A percentile compares a stretch with the other conserved stretches of the same genome.
Evolutionary conservation across 345 rosid genomes (phyloP).

Genomic region (Syzygium jambos): DNA sequence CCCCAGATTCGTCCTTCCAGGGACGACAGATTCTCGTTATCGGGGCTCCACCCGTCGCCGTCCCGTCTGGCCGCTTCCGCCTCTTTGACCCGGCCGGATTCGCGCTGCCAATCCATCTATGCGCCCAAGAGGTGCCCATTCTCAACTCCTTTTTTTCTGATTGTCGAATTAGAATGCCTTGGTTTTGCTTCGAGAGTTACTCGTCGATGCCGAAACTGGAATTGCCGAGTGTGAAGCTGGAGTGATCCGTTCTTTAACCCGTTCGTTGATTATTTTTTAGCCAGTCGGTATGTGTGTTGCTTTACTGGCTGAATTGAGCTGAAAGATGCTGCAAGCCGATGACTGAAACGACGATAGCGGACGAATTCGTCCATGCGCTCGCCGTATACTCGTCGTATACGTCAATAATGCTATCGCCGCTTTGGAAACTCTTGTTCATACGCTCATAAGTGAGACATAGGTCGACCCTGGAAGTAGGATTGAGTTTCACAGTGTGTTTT

Average conservation of each 20-base stretch:
- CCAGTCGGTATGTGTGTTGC: neutral
- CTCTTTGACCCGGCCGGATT: neutral
- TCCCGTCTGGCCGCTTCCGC: neutral
- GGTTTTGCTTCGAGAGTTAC: neutral
- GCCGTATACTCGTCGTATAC: neutral
- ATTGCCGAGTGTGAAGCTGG: neutral
- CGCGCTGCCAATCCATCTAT: constrained; percentile 1
- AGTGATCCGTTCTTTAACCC: neutral
- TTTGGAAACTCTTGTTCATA: neutral
- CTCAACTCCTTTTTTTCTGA: neutral
- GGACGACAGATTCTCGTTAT: neutral
- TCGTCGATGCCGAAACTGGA: neutral
- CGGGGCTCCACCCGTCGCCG: neutral
- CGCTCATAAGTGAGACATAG: neutral
- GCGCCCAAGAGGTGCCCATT: constrained; percentile 3
- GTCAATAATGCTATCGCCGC: neutral
- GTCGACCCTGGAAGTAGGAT: neutral
- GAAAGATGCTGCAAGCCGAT: neutral
- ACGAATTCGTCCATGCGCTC: neutral
- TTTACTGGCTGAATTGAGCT: neutral
- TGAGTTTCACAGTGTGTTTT: neutral
- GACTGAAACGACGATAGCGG: neutral
- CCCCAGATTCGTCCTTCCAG: constrained; percentile 5
- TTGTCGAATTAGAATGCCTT: neutral
- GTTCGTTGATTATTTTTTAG: neutral